Base-by-base conservation (phyloP, 2,329 filamentous ascomycete species). In the Alternaria arborescens region DNA sequence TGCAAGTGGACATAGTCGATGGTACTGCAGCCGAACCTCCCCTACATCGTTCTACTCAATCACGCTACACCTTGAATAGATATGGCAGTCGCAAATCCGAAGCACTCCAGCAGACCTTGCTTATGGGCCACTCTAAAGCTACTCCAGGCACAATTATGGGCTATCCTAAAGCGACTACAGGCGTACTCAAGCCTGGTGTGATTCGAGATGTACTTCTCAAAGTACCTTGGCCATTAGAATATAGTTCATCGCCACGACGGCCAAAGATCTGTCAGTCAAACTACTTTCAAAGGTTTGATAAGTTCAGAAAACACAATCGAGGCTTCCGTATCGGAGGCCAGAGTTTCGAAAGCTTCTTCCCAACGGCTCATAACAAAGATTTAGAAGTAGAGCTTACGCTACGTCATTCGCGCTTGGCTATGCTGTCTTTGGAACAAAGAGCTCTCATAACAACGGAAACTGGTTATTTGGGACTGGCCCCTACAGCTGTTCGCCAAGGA, bases 351-450 rank as follows among this genome's bases (percentile, higher is more conserved):
- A 34, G 7, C 14, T 34, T 34, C 4, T 48, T 47, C 2, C 11
- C n/a, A 16, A 3, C 5, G n/a, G 30, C 12, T 4, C 3, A 4
- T 4, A 2, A 3, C 5, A 12, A 14, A 2, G 0, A 10, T 8
- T 10, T 20, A 5, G 0, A 32, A 2, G 14, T 14, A 10, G 6
- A 16, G 6, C 1, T 4, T 18, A 8, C 4, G 4, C 30, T 8
- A 1, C 8, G 1, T 30, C 22, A 10, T 10, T 2, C 30, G n/a
- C 43, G 43, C 8, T 30, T 18, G 1, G 26, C 11, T 3, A 3
- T 20, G n/a, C 43, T 8, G 8, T 32, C 11, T 5, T 1, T 32
- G 3, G 18, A 48, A 3, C 4, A 22, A 1, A 16, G 30, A 16
- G 30, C 30, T 16, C 5, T 48, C 3, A 22, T 48, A 2, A 48